Evolutionary conservation across 1,284 basidiomycete species (phyloP), one percentile per base, ranked within the genome.

Genomic region (Ustanciosporium gigantosporum): DNA sequence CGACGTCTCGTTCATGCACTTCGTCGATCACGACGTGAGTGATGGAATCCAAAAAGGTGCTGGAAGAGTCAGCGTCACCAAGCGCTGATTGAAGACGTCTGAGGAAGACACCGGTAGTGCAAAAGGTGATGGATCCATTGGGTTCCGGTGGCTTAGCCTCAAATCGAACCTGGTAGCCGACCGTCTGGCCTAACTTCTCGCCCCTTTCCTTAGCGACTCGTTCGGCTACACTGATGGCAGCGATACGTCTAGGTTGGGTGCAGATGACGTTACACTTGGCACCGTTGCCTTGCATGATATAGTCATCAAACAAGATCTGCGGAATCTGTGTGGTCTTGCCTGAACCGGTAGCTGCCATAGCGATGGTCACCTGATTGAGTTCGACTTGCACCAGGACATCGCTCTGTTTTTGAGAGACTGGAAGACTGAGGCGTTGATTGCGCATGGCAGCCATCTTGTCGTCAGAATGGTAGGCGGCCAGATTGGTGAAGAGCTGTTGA

Each of bases 291-390:
- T 83, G 82, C 23, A 87, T 82, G 65, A 92, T 93, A 73, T 83
- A 88, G 41, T 89, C 84, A 73, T 97, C 92, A 39, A 97, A 84
- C 56, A 96, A 85, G 39, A 96, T 82, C 79, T 96, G 93, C 2
- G 93, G 93, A 29, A 96, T 85, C 77, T 97, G 93, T 0, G 93
- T 96, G 7, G 92, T 95, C 81, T 96, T 96, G 8, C 93, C 93
- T 0, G 91, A 95, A 34, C 93, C 92, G 1, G 93, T 96, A 2
- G 91, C 87, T 21, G 92, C 93, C 89, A 94, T 91, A 66, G 89
- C 87, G 57, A 97, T 88, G 1, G 89, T 91, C 47, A 96, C 89
- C 25, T 92, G 88, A 77, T 95, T 87, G 31, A 85, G 80, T 31
- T 83, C 81, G 66, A 96, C 86, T 59, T 88, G 87, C 14, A 83